phyloP scores from a whole-genome alignment of 805 yeast genomes.

The Kodamaea hsintzibuensis region DNA sequence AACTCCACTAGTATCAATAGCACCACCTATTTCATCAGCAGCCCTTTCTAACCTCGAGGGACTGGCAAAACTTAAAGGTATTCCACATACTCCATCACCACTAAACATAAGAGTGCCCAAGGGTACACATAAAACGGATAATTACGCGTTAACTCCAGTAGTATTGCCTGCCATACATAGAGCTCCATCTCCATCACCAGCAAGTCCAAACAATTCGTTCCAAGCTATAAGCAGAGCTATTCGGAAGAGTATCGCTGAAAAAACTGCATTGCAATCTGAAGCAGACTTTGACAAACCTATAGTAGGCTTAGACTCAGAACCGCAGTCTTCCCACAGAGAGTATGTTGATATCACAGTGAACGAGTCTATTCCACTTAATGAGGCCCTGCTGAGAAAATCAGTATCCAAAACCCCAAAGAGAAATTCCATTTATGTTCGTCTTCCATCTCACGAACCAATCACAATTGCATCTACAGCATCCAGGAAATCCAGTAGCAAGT shows the following conservation, averaged over 20 bases:
- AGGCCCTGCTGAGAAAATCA: not conserved
- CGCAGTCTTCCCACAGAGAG: not conserved
- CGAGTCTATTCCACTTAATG: constrained; percentile 3
- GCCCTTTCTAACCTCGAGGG: not conserved
- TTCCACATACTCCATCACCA: not conserved
- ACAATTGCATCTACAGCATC: constrained; percentile 13
- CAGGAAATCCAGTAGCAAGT: constrained; percentile 9
- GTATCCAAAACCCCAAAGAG: constrained; percentile 12
- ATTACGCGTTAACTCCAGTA: not conserved
- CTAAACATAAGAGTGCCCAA: not conserved
- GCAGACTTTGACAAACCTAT: not conserved
- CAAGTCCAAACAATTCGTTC: constrained; percentile 31
- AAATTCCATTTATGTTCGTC: constrained; percentile 35
- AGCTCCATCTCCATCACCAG: not conserved
- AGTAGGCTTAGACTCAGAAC: not conserved
- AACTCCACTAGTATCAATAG: not conserved
- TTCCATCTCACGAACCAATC: constrained; percentile 42
- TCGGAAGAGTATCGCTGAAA: constrained; percentile 45
- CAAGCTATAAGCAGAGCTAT: constrained; percentile 50
- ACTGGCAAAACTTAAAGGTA: not conserved
- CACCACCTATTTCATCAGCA: constrained; percentile 10
- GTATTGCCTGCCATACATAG: not conserved
- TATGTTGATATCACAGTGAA: not conserved
- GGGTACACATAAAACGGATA: not conserved
- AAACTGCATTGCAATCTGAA: constrained; percentile 12